Conservation (phyloP, 1,284 basidiomycete species). For the Kwoniella shivajii region DNA sequence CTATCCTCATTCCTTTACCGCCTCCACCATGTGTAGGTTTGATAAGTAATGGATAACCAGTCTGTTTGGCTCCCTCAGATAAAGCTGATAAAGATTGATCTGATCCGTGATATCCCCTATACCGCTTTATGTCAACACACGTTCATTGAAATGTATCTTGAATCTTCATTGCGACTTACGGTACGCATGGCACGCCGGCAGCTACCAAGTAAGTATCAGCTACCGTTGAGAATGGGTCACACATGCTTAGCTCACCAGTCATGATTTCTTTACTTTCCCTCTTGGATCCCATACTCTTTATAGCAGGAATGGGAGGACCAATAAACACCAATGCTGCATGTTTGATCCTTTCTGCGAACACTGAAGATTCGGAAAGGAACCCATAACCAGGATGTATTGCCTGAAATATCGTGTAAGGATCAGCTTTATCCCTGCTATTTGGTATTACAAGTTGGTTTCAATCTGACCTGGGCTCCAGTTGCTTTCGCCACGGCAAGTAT, state of each 20-base stretch:
- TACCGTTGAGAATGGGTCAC: neutral
- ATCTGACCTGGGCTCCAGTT: conserved; percentile 77
- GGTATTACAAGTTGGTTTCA: neutral
- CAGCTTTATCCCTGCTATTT: neutral
- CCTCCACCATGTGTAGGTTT: conserved; percentile 74
- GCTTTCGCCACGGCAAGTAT: conserved; percentile 77
- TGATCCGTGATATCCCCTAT: conserved; percentile 59
- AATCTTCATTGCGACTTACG: conserved; percentile 63
- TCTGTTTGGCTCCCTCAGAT: conserved; percentile 51
- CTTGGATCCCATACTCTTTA: conserved; percentile 67
- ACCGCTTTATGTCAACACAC: conserved; percentile 31
- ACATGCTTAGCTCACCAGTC: conserved; percentile 60
- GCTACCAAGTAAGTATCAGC: conserved; percentile 52
- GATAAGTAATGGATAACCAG: conserved; percentile 66
- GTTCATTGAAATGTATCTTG: conserved; percentile 39
- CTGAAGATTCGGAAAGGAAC: conserved; percentile 75
- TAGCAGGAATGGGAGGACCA: conserved; percentile 64
- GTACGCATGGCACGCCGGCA: conserved; percentile 90
- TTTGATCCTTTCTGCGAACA: conserved; percentile 61
- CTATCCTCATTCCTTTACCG: conserved; percentile 71
- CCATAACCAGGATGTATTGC: conserved; percentile 70
- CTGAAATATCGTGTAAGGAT: conserved; percentile 24
- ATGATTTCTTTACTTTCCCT: conserved; percentile 75
- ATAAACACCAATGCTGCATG: conserved; percentile 63
- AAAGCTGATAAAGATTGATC: conserved; percentile 61